Conservation (phyloP, 2,329 filamentous ascomycete genomes). For the Alternaria sp. region DNA sequence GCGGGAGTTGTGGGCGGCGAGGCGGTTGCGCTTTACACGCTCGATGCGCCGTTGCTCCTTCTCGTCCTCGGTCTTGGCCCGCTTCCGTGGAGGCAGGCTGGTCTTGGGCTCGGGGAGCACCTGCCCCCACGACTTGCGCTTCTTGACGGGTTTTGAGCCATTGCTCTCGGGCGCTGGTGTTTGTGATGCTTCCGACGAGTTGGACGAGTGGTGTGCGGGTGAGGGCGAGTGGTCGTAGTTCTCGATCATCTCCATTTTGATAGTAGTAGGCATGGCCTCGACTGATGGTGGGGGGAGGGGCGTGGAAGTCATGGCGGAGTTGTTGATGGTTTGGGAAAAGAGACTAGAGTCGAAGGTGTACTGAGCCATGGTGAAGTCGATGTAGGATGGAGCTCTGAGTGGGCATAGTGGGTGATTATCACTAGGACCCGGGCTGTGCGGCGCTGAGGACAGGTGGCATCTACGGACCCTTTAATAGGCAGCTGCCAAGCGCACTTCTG, state of each 20-base stretch:
- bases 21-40: constrained; percentile 93
- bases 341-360: constrained; percentile 28
- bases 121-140: constrained; percentile 98
- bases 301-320: constrained; percentile 28
- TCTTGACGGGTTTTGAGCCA: constrained; percentile 73
- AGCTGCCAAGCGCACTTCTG: constrained; percentile 18
- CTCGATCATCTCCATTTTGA: constrained; percentile 53
- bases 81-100: constrained; percentile 92
- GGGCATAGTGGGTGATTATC: constrained; percentile 39
- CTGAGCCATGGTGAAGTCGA: constrained; percentile 34
- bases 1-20: constrained; percentile 93
- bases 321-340: constrained; percentile 30
- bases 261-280: constrained; percentile 40
- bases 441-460: constrained; percentile 38
- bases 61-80: constrained; percentile 97
- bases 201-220: constrained; percentile 23
- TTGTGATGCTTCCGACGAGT: constrained; percentile 24
- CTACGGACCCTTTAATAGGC: constrained; percentile 46
- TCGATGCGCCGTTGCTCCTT: constrained; percentile 98
- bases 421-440: constrained; percentile 36
- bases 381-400: constrained; percentile 37
- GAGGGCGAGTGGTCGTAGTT: constrained; percentile 32
- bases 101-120: constrained; percentile 96
- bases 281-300: constrained; percentile 31
- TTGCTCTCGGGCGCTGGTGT: constrained; percentile 30